These are phyloP conservation scores for Cladophialophora yegresii DNA, from an alignment of 2,329 filamentous ascomycete genomes.

Conservation along the genomic window DNA sequence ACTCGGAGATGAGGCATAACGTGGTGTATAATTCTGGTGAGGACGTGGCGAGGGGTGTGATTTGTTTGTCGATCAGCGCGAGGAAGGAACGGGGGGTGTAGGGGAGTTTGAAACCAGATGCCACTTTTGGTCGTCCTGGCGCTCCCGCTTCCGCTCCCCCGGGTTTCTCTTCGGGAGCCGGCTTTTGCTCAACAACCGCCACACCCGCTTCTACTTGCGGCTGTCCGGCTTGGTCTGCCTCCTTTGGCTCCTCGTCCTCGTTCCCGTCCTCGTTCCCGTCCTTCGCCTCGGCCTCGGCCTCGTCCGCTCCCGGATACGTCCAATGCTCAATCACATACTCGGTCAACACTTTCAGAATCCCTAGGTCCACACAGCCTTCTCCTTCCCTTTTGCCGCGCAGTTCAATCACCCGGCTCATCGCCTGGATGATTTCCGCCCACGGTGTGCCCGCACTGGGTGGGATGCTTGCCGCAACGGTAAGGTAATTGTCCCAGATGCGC, in stretches of 20 bases:
- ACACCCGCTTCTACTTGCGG: neutral
- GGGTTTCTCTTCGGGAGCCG: neutral
- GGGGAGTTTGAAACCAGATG: conserved; percentile 42
- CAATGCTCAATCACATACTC: conserved; percentile 64
- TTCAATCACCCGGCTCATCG: conserved; percentile 72
- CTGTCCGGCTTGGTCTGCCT: neutral
- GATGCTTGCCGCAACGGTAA: conserved; percentile 79
- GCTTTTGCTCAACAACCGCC: neutral
- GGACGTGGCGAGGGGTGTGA: conserved; percentile 82
- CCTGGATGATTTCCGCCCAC: conserved; percentile 72
- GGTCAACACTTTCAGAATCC: conserved; percentile 71
- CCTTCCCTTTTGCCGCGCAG: conserved; percentile 67
- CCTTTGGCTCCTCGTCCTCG: neutral
- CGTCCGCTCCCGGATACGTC: conserved; percentile 38
- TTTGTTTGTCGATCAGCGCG: conserved; percentile 69
- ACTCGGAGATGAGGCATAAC: conserved; percentile 70
- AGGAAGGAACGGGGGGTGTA: conserved; percentile 54
- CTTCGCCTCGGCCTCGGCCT: conserved; percentile 4
- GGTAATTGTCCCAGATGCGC: conserved; percentile 95
- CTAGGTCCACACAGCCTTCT: conserved; percentile 75
- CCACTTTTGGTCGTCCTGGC: neutral
- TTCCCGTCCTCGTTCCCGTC: conserved; percentile 3
- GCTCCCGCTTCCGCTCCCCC: too few species aligned
- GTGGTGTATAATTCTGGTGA: conserved; percentile 76
- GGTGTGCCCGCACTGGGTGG: conserved; percentile 59